Base-by-base conservation (phyloP, 2,329 filamentous ascomycete genomes). In the Ophiostoma ips region DNA sequence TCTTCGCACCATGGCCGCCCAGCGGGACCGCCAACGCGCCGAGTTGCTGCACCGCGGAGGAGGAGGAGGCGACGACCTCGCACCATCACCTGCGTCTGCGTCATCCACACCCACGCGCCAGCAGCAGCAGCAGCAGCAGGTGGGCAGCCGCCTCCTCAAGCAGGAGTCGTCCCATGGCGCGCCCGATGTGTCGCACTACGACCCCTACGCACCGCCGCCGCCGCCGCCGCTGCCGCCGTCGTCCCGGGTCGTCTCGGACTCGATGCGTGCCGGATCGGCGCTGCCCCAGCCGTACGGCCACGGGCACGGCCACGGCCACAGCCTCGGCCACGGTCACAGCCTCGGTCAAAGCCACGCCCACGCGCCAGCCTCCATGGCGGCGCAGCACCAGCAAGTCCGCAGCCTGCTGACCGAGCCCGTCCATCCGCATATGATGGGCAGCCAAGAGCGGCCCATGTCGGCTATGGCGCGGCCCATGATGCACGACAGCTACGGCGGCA, bases 1-100 rank as follows among this genome's bases (percentile, higher is more conserved):
- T 54, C 56, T 61, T 49, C 60, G 69, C 49, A 50, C 61, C 55
- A 60, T 67, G 52, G 55, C 59, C n/a, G 62, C 24, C n/a, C 11
- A 61, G 34, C 60, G 62, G 35, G 60, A 60, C 34, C 40, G 40
- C n/a, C 40, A 43, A 28, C 24, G 40, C 30, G 40, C 24, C 15
- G 35, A 58, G 50, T 19, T 59, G 34, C 54, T 58, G 37, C 58
- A 56, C 38, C 58, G 62, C 46, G 41, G 18, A n/a, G 16, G 59
- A 61, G n/a, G 55, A 58, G 9, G 50, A 58, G 46, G 52, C 57
- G 46, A 6, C 37, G 46, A 45, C 47, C 21, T 30, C 44, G 46
- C 50, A 21, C 11, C 43, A 18, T 10, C 5, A 4, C 5, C 15
- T 11, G 31, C 36, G n/a, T 44, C 52, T 3, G 15, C 40, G 15